phyloP scores from a whole-genome alignment of 371 early-diverging fungal genomes.

The Lichtheimia corymbifera region DNA sequence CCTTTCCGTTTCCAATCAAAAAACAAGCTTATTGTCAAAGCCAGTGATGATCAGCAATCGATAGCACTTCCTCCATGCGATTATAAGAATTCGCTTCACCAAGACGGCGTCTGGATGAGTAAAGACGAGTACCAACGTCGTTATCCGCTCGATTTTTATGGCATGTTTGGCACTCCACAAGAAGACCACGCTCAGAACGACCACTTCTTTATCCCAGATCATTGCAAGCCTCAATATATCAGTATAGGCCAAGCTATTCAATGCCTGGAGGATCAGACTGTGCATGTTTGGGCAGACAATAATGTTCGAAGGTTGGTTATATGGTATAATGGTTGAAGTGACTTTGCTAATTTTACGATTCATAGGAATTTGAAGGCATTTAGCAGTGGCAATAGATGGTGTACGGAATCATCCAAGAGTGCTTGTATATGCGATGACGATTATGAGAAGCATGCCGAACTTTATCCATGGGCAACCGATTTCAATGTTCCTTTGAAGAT shows the following conservation, averaged over 20 bases:
- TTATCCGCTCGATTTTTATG: slow-evolving; percentile 30
- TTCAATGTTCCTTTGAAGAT: slow-evolving; percentile 26
- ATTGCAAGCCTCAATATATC: slow-evolving; percentile 34
- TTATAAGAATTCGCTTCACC: slow-evolving; percentile 8
- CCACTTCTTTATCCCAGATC: slow-evolving; percentile 35
- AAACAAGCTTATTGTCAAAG: slow-evolving; percentile 30
- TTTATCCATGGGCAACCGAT: slow-evolving; percentile 35
- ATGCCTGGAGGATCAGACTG: slow-evolving; percentile 30
- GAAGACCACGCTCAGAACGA: slow-evolving; percentile 27
- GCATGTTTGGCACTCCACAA: slow-evolving; percentile 36
- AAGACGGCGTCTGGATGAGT: slow-evolving; percentile 35
- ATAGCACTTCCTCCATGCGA: slow-evolving; percentile 23
- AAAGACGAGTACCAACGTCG: slow-evolving; percentile 16
- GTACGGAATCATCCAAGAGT: slow-evolving; percentile 19
- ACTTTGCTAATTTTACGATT: not conserved
- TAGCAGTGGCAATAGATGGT: slow-evolving; percentile 33
- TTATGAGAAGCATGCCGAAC: slow-evolving; percentile 15
- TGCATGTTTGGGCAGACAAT: slow-evolving; percentile 47
- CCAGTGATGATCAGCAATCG: not conserved
- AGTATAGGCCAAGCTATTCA: slow-evolving; percentile 34
- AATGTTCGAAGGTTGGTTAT: slow-evolving; percentile 32
- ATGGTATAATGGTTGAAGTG: not conserved
- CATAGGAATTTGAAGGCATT: slow-evolving; percentile 39
- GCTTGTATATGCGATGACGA: slow-evolving; percentile 30
- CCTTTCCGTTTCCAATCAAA: slow-evolving; percentile 30